Evolutionary conservation across 1,284 basidiomycete species (phyloP).

Genomic region (Rhodofomes roseus): DNA sequence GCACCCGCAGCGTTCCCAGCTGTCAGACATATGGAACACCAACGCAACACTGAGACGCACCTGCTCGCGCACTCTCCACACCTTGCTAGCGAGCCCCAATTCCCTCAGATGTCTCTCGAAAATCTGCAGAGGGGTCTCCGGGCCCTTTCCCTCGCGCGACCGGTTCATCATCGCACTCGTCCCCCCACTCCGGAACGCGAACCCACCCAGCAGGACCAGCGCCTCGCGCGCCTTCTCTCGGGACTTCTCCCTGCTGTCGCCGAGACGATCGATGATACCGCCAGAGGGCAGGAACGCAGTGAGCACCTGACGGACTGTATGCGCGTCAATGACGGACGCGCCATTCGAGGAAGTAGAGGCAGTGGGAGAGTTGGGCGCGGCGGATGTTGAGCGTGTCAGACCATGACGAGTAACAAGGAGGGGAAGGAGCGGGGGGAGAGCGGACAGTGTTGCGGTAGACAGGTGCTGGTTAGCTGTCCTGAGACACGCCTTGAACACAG

Average conservation of each 20-base stretch:
- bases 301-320: conserved; percentile 61
- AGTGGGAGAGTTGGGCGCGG: conserved; percentile 48
- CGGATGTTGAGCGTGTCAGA: conserved; percentile 32
- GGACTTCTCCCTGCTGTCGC: conserved; percentile 71
- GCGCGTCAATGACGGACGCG: conserved; percentile 45
- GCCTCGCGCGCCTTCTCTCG: conserved; percentile 75
- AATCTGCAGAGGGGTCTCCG: conserved; percentile 69
- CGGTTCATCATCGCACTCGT: conserved; percentile 39
- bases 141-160: conserved; percentile 64
- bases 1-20: neutral
- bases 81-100: conserved; percentile 70
- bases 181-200: conserved; percentile 58
- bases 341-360: conserved; percentile 42
- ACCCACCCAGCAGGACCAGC: conserved; percentile 66
- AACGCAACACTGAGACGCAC: conserved; percentile 35
- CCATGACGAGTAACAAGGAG: conserved; percentile 44
- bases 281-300: conserved; percentile 67
- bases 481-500: conserved; percentile 69
- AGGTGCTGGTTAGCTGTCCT: conserved; percentile 81
- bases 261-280: conserved; percentile 79
- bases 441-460: conserved; percentile 66
- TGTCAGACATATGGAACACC: neutral
- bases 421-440: conserved; percentile 60
- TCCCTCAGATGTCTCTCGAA: conserved; percentile 80
- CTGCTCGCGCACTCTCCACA: conserved; percentile 82